Percentiles rank a stretch among this genome's conserved stretches.
phyloP scores from a whole-genome alignment of 176 grass and related monocot genomes.

The Carex parvula region DNA sequence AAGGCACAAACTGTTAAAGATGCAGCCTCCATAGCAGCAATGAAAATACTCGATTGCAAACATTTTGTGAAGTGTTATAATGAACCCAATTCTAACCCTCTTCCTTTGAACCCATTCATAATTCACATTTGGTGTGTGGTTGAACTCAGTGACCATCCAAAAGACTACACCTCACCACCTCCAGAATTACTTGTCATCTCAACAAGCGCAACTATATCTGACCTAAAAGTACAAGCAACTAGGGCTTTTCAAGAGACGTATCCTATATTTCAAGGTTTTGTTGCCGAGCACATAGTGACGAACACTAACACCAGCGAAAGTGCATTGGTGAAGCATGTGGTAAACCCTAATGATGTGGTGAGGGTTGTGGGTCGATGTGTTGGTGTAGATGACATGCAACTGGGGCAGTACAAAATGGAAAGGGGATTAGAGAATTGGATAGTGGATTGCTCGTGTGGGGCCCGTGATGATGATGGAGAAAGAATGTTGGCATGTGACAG shows the following conservation, averaged over 20 bases:
- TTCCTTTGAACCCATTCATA: constrained; percentile 47
- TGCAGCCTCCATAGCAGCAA: constrained; percentile 44
- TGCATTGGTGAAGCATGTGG: constrained; percentile 48
- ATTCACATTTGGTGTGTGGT: constrained; percentile 59
- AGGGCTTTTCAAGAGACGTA: constrained; percentile 82
- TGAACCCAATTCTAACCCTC: constrained; percentile 22
- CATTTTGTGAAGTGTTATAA: constrained; percentile 92
- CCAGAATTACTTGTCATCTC: constrained; percentile 67
- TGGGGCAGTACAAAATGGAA: constrained; percentile 84
- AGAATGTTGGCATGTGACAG: constrained; percentile 91
- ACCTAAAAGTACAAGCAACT: constrained; percentile 65
- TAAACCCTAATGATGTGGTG: constrained; percentile 49
- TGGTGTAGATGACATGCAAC: constrained; percentile 41
- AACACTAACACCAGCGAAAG: constrained; percentile 45
- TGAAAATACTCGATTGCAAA: constrained; percentile 87
- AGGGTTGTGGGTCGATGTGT: constrained; percentile 55
- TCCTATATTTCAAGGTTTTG: constrained; percentile 87
- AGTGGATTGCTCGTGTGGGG: constrained; percentile 81
- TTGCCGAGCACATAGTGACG: constrained; percentile 67
- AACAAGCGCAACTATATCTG: constrained; percentile 52
- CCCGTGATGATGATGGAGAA: constrained; percentile 91
- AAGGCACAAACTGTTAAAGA: constrained; percentile 49
- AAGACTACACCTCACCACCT: constrained; percentile 69
- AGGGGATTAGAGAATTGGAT: constrained; percentile 94
- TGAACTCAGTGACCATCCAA: constrained; percentile 71